Evolutionary conservation across 2,329 filamentous ascomycete genomes (phyloP), one percentile per base, ranked within the genome.

Genomic region (Fusarium mangiferae): DNA sequence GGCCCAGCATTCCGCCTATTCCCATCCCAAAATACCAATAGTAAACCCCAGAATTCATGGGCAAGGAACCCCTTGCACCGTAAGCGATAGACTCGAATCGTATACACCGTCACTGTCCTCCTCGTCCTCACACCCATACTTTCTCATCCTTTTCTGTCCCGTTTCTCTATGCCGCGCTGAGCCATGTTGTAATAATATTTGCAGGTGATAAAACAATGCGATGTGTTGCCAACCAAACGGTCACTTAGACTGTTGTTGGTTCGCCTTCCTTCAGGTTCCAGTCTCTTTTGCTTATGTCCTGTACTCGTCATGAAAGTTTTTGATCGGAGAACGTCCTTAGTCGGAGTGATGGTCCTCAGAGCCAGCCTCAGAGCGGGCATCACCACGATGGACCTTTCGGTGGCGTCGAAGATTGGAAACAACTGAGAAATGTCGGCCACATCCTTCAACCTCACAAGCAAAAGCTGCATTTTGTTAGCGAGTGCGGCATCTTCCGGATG

Each of bases 341-440:
- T 90, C 89, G 3, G 90, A 91, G 62, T 91, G 86, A 71, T 90
- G 88, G 68, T 90, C 89, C 76, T 91, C 90, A 11, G 90, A 91
- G 35, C 89, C 90, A 33, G 89, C 87, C 74, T 91, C 90, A 6
- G 90, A 91, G 52, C 85, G 87, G 15, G 87, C 83, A 56, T 94
- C 92, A 78, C 92, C 81, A 22, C 82, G 96, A 87, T 99, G 96
- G 54, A 98, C 96, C 85, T 98, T 98, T 81, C 94, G 93, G 85
- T 99, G 96, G 78, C 96, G 90, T 74, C 96, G 92, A 63, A 98
- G 87, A 82, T 99, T 99, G 49, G 95, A 98, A 28, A 98, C 96
- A 33, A 98, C 96, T 2, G 96, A 98, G 83, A 99, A 98, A 80
- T 98, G 94, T 78, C 96, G 92, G 44, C 96, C 96, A 81, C 96